A percentile compares a stretch with the other conserved stretches of the same genome.
Conservation (phyloP, 108 stramenopile genomes). For the Parietichytrium sp. region DNA sequence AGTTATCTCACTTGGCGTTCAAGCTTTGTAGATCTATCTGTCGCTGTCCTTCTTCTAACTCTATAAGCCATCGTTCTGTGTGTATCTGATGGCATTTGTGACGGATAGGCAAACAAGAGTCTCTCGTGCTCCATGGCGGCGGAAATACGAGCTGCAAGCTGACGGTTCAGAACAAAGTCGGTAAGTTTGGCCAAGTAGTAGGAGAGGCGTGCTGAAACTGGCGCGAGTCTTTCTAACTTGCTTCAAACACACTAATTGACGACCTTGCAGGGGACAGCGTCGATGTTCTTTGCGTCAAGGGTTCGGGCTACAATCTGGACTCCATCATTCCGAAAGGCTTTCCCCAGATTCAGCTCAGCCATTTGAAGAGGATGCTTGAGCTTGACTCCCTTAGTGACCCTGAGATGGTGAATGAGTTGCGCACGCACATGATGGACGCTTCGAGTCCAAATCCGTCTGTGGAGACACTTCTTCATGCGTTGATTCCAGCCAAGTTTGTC, state of each 20-base stretch:
- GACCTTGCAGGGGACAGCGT: slow-evolving; percentile 35
- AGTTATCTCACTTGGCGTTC: no score
- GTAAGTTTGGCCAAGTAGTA: no score
- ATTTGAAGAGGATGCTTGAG: neutral
- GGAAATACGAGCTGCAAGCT: slow-evolving; percentile 41
- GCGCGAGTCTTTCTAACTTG: no score
- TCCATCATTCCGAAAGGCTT: slow-evolving; percentile 39
- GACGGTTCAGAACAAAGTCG: neutral
- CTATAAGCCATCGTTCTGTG: no score
- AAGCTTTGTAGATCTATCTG: no score
- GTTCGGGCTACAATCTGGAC: slow-evolving; percentile 26
- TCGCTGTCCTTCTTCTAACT: no score
- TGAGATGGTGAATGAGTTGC: slow-evolving; percentile 39
- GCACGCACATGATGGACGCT: slow-evolving; percentile 36
- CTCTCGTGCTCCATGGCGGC: slow-evolving; percentile 36
- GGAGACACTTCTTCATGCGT: slow-evolving; percentile 32
- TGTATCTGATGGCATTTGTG: no score
- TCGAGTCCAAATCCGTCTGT: slow-evolving; percentile 36
- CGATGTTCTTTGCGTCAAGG: slow-evolving; percentile 40
- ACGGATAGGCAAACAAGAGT: neutral
- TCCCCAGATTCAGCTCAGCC: slow-evolving; percentile 3
- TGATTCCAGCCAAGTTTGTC: slow-evolving; percentile 15
- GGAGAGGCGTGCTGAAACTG: no score
- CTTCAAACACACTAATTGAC: no score
- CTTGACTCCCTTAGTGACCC: slow-evolving; percentile 36